phyloP scores from a whole-genome alignment of 257 asterid genomes.

The Thymus mandschuricus region DNA sequence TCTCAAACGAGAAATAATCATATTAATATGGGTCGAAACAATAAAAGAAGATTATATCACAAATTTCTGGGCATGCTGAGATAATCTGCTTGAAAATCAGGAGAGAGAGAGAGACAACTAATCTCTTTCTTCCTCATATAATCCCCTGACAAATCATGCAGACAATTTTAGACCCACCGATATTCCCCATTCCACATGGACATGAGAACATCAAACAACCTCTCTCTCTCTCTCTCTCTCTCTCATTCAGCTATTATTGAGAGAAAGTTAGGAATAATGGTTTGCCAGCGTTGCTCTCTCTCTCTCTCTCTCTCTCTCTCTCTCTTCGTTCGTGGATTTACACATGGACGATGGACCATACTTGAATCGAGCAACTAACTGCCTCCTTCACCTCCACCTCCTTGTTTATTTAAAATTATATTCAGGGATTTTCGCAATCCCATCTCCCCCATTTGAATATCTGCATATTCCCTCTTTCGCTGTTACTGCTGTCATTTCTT shows the following conservation, averaged over 20 bases:
- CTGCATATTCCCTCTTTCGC: conserved; percentile 17
- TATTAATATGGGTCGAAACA: too few relatives aligned
- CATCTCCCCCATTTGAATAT: conserved; percentile 44
- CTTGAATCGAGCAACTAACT: conserved; percentile 32
- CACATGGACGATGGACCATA: conserved; percentile 47
- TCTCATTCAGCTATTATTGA: conserved; percentile 32
- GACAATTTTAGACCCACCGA: conserved; percentile 60
- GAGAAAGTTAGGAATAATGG: conserved; percentile 19
- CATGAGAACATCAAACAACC: background rate
- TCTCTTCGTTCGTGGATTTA: conserved; percentile 24
- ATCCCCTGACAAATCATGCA: conserved; percentile 58
- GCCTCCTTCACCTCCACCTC: conserved; percentile 29
- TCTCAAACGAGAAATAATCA: too few relatives aligned
- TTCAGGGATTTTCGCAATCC: conserved; percentile 23
- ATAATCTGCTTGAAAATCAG: background rate
- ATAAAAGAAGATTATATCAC: too few relatives aligned
- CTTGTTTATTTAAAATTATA: conserved; percentile 26
- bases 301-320: conserved; percentile 19
- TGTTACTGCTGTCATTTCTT: background rate
- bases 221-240: conserved; percentile 17
- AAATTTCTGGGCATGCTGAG: background rate
- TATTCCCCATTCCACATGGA: conserved; percentile 62
- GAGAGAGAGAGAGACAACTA: background rate
- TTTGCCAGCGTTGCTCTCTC: conserved; percentile 35
- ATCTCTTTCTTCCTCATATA: conserved; percentile 35